These are phyloP conservation scores for Arxiozyma slooffiae DNA, from an alignment of 1,139 yeast genomes.

Conservation along the genomic window DNA sequence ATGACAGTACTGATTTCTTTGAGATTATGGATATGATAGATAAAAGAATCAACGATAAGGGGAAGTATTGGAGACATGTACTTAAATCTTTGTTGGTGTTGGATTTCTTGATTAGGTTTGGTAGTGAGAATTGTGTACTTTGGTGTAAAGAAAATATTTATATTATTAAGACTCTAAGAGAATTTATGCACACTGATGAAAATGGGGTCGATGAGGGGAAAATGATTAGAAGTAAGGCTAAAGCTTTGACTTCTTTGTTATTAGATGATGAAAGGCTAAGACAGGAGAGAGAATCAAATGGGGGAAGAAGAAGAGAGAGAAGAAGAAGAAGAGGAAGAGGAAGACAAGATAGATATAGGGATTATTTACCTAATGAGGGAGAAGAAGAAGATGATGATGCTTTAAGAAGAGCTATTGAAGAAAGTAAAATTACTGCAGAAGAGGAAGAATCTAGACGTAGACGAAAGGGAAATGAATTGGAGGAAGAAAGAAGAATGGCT, in stretches of 20 bases:
- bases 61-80: conserved; percentile 96
- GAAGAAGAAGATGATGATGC: no score
- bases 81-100: conserved; percentile 82
- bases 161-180: conserved; percentile 82
- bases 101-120: conserved; percentile 79
- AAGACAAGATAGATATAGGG: conserved; percentile 29
- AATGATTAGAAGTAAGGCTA: conserved; percentile 81
- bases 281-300: conserved; percentile 50
- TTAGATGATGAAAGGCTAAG: conserved; percentile 76
- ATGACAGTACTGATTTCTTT: conserved; percentile 64
- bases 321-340: conserved; percentile 19
- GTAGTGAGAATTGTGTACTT: conserved; percentile 81
- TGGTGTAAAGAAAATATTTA: conserved; percentile 93
- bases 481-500: conserved; percentile 70
- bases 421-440: conserved; percentile 73
- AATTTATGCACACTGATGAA: conserved; percentile 79
- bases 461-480: conserved; percentile 24
- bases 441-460: conserved; percentile 62
- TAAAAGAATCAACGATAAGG: conserved; percentile 88
- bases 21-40: conserved; percentile 96
- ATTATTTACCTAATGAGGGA: conserved; percentile 24
- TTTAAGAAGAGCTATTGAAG: conserved; percentile 71
- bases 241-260: conserved; percentile 70
- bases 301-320: conserved; percentile 30
- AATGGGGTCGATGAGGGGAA: conserved; percentile 81